Evolutionary conservation across 1,284 basidiomycete species (phyloP).

Genomic region (Heterobasidion occidentale): DNA sequence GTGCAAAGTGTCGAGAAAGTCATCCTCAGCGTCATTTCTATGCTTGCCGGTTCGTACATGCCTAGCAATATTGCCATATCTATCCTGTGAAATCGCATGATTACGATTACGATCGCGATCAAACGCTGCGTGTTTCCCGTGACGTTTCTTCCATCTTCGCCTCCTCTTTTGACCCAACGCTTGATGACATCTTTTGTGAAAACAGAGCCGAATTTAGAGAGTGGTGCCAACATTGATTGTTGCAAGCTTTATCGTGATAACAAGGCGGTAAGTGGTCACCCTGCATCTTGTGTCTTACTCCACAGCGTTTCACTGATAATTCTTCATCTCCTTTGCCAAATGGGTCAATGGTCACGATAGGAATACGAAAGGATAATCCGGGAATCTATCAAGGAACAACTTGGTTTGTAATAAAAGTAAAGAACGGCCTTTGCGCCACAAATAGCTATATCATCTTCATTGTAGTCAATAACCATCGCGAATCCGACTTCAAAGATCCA

Average conservation of each 20-base stretch:
- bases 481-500: too few species aligned
- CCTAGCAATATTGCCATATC: too few species aligned
- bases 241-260: slow-evolving; percentile 94
- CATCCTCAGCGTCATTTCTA: slow-evolving; percentile 90
- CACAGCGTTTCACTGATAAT: not conserved
- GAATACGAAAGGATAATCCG: slow-evolving; percentile 71
- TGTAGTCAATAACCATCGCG: too few species aligned
- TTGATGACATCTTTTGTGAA: not conserved
- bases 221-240: slow-evolving; percentile 96
- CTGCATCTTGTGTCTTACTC: not conserved
- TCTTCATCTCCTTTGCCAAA: not conserved
- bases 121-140: not conserved
- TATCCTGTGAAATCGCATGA: too few species aligned
- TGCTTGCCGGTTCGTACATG: slow-evolving; percentile 79
- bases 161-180: not conserved
- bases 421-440: too few species aligned
- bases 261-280: slow-evolving; percentile 33
- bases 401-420: slow-evolving; percentile 43
- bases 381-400: slow-evolving; percentile 63
- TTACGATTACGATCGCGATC: too few species aligned
- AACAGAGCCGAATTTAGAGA: slow-evolving; percentile 96
- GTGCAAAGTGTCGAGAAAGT: slow-evolving; percentile 98
- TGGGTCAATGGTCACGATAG: slow-evolving; percentile 16
- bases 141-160: not conserved
- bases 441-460: too few species aligned